phyloP scores from a whole-genome alignment of 2,329 filamentous ascomycete species.

The Calonectria montana region DNA sequence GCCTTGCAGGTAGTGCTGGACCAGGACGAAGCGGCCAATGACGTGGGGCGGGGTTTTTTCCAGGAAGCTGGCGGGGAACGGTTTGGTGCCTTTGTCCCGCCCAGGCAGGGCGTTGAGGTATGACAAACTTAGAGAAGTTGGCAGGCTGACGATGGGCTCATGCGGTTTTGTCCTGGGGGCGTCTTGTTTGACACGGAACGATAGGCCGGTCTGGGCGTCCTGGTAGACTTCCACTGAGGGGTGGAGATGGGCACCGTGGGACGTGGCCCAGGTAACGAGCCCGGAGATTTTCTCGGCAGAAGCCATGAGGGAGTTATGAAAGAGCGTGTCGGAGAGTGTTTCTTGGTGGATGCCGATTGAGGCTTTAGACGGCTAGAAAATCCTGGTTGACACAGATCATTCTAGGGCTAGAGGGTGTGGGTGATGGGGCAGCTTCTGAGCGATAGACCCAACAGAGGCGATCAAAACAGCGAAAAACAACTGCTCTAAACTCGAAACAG shows the following conservation, averaged over 20 bases:
- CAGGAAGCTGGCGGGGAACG: constrained; percentile 64
- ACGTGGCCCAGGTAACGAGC: constrained; percentile 62
- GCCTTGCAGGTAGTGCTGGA: constrained; percentile 73
- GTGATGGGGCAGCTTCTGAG: background rate
- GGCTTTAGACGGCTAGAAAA: constrained; percentile 3
- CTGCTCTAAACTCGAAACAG: too few relatives aligned
- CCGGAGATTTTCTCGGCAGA: constrained; percentile 35
- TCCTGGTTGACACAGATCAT: background rate
- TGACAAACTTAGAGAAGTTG: constrained; percentile 66
- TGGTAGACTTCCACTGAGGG: constrained; percentile 64
- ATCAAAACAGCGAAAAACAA: background rate
- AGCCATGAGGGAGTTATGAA: constrained; percentile 20
- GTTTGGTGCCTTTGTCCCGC: constrained; percentile 22
- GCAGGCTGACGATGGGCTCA: constrained; percentile 63
- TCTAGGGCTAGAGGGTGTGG: background rate
- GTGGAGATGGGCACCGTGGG: constrained; percentile 61
- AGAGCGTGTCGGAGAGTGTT: background rate
- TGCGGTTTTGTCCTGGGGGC: constrained; percentile 45
- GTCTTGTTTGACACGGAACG: constrained; percentile 61
- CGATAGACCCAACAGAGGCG: background rate
- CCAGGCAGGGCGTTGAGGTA: constrained; percentile 64
- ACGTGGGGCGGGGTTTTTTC: constrained; percentile 65
- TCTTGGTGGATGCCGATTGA: background rate
- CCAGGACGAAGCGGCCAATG: constrained; percentile 74
- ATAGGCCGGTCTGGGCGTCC: constrained; percentile 63